Evolutionary conservation across 352 stramenopile species (phyloP).

Genomic region (Phytopythium mirpurense): DNA sequence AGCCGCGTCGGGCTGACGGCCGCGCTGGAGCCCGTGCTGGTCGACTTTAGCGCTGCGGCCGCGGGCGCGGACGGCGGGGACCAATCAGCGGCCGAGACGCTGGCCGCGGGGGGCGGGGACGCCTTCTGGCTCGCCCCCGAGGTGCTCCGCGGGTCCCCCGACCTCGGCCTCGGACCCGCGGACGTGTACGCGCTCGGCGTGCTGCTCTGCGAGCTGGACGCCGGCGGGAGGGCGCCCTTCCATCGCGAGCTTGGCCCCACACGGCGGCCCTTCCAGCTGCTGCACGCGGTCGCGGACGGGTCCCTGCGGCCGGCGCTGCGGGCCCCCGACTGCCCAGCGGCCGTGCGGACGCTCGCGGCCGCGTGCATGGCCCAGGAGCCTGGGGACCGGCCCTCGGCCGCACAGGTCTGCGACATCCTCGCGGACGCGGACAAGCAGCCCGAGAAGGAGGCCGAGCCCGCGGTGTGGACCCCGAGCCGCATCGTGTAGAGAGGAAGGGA

Average conservation of each 20-base stretch:
- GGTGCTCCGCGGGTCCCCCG: slow-evolving; percentile 29
- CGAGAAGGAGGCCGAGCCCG: neutral
- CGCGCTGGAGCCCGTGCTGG: slow-evolving; percentile 16
- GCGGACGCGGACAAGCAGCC: neutral
- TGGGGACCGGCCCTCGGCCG: slow-evolving; percentile 18
- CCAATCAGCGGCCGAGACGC: slow-evolving; percentile 19
- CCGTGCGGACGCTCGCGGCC: slow-evolving; percentile 22
- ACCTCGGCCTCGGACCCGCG: slow-evolving; percentile 40
- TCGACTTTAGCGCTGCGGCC: slow-evolving; percentile 19
- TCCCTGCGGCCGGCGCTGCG: slow-evolving; percentile 26
- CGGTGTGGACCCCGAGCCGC: neutral
- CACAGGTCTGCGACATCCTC: slow-evolving; percentile 7
- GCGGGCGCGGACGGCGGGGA: slow-evolving; percentile 8
- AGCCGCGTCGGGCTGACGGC: slow-evolving; percentile 20
- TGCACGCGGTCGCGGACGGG: slow-evolving; percentile 26
- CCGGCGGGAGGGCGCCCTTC: slow-evolving; percentile 20
- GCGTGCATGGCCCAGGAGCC: slow-evolving; percentile 28
- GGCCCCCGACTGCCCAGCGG: slow-evolving; percentile 15
- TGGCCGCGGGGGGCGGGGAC: slow-evolving; percentile 19
- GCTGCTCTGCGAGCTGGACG: slow-evolving; percentile 41
- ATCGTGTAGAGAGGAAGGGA: too few species aligned
- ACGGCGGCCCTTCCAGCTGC: slow-evolving; percentile 19
- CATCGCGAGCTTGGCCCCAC: slow-evolving; percentile 15
- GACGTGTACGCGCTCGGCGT: slow-evolving; percentile 69
- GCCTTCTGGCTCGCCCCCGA: slow-evolving; percentile 41